Base-by-base conservation (phyloP, 208 protist species). In the Leishmania tropica region DNA sequence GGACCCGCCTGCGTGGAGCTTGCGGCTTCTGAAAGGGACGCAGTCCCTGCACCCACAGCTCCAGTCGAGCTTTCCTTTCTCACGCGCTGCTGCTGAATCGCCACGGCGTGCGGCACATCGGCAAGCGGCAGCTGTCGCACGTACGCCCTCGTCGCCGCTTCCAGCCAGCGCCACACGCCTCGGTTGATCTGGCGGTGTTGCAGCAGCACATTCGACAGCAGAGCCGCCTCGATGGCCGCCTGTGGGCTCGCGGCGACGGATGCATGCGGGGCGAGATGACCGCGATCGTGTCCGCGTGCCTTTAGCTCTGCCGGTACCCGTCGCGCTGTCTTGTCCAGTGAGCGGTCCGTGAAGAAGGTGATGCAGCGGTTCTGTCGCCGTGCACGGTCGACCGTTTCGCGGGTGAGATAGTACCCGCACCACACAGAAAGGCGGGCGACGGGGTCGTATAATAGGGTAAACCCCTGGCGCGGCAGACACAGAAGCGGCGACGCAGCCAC, bases 211-310 rank as follows among this genome's bases (percentile, higher is more conserved):
- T 95, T 95, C 31, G 86, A 87, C 53, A 92, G 82, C 58, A 94
- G 68, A 37, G 90, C 54, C 19, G 90, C 82, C 79, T 95, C 90
- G 70, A 93, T 15, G 31, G 80, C 84, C 1, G 81, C 78, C 76
- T 87, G 83, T 21, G 64, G 24, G 4, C 79, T 87, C 8, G 75
- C 62, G 24, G 88, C 88, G 11, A 94, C 90, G 4, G 90, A 89
- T 8, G 90, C 92, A 79, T 93, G 86, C 53, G 89, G 92, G 28
- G 92, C 92, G n/a, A 95, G 85, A 76, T 95, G 92, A 7, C 92
- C 89, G 35, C 89, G 87, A 58, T 95, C 90, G 84, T 85, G 88
- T 37, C 80, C 76, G 1, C 79, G 47, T 28, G 40, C 54, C 70
- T 75, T 71, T 75, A 91, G 31, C 75, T 91, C 82, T 0, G 40